Percentiles rank a stretch among this genome's conserved stretches.
Evolutionary conservation across 768 basidiomycete species (phyloP).

Genomic region (Pisolithus orientalis): DNA sequence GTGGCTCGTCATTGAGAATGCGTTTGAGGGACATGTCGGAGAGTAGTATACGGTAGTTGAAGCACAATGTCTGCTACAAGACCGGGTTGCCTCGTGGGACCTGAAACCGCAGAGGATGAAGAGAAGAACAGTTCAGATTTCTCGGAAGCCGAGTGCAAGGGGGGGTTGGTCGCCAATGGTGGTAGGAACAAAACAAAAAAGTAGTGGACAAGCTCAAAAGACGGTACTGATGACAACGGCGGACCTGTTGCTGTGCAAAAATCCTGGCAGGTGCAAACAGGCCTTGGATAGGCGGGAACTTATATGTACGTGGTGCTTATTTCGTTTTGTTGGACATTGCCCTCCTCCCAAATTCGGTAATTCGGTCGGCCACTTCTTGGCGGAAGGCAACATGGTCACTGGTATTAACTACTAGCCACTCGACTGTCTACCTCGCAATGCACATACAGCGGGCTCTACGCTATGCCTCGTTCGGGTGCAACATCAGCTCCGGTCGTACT

Average conservation of each 20-base stretch:
- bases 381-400: constrained; percentile 1
- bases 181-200: constrained; percentile 1
- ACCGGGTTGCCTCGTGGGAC: constrained; percentile 32
- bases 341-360: constrained; percentile 26
- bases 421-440: background rate
- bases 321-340: constrained; percentile 33
- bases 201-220: background rate
- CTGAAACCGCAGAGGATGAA: constrained; percentile 3
- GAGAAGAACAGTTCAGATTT: background rate
- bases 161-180: background rate
- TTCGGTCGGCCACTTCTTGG: constrained; percentile 21
- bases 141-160: background rate
- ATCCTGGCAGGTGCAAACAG: constrained; percentile 10
- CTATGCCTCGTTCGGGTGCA: constrained; percentile 58
- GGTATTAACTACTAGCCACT: too few relatives aligned
- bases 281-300: constrained; percentile 28
- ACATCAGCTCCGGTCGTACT: constrained; percentile 89
- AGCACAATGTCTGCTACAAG: constrained; percentile 3
- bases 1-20: constrained; percentile 73
- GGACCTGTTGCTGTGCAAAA: constrained; percentile 16
- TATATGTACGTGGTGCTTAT: constrained; percentile 15
- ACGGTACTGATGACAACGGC: constrained; percentile 4
- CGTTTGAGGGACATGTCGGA: constrained; percentile 66
- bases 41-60: constrained; percentile 8
- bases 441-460: background rate